A percentile compares a stretch with the other conserved stretches of the same genome.
Evolutionary conservation across 495 filamentous ascomycete species (phyloP).

Genomic region (Alectoria sarmentosa): DNA sequence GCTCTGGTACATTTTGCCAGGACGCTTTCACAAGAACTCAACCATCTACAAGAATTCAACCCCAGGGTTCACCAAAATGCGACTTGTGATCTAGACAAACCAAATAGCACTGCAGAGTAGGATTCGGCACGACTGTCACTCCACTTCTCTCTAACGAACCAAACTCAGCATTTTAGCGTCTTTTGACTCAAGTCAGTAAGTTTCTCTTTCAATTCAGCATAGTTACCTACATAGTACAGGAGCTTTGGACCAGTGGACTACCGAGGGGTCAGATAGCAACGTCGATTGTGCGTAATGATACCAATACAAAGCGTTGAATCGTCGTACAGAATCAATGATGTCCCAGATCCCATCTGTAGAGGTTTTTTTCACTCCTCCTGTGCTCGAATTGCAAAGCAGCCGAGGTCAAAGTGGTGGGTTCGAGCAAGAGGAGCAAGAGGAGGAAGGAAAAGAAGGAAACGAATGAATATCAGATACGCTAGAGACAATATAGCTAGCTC

Average conservation of each 20-base stretch:
- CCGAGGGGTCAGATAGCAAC: neutral
- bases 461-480: neutral
- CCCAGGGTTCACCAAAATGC: neutral
- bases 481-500: neutral
- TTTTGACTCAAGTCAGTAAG: neutral
- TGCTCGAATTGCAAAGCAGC: neutral
- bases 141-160: neutral
- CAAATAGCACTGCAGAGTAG: neutral
- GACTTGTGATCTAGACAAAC: neutral
- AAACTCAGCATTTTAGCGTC: neutral
- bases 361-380: neutral
- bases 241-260: neutral
- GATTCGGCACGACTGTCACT: neutral
- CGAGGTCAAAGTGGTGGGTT: too few relatives aligned
- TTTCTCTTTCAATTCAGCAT: neutral
- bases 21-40: too few relatives aligned
- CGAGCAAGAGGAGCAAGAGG: too few relatives aligned
- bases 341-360: neutral
- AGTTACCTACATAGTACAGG: conserved; percentile 11
- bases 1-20: neutral
- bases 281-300: conserved; percentile 2
- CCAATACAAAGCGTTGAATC: neutral
- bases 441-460: too few relatives aligned
- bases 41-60: neutral
- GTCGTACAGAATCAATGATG: neutral